Base-by-base conservation (phyloP, 192 early-diverging fungal species). In the Radiomyces spectabilis region DNA sequence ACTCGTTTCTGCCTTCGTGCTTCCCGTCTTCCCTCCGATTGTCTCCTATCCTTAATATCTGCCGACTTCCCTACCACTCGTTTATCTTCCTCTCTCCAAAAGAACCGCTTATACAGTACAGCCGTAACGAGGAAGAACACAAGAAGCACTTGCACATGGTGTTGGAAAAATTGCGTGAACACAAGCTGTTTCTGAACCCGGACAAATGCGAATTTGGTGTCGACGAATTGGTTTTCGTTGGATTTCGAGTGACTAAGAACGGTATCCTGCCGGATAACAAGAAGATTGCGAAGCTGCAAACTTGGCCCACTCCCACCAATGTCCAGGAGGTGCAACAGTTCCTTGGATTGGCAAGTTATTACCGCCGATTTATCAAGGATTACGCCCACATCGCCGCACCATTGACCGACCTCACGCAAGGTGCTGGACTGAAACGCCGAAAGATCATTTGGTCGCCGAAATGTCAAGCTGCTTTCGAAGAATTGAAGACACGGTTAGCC, bases 331-430 rank as follows among this genome's bases (percentile, higher is more conserved):
- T 77, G 0, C 57, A 42, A 5, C 10, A 24, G 0, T 77, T 81
- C 46, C 26, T 68, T 0, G 71, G 73, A 0, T n/a, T 70, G 2
- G 41, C 61, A 6, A 66, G 58, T 21, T 77, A 56, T 35, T 70
- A 77, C 31, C 59, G 53, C 1, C 41, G 53, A 8, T 75, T 73
- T 29, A 56, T 73, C 0, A 35, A 59, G 5, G 52, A 63, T 19
- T 78, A 56, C 35, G 62, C 72, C 12, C 40, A 59, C 29, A 57
- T 78, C 8, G 59, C 55, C 3, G 12, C 35, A 1, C 63, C 67
- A 8, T 33, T 72, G 0, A 78, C 66, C 0, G 21, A 47, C 1
- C 48, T 73, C 0, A 24, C 60, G 4, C 55, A 62, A 42, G 50
- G 56, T 37, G 67, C 8, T n/a, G 51, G 51, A 0, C 6, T 25